These are phyloP conservation scores for Scleromitrula shiraiana DNA, from an alignment of 2,329 filamentous ascomycete genomes.

Conservation along the genomic window DNA sequence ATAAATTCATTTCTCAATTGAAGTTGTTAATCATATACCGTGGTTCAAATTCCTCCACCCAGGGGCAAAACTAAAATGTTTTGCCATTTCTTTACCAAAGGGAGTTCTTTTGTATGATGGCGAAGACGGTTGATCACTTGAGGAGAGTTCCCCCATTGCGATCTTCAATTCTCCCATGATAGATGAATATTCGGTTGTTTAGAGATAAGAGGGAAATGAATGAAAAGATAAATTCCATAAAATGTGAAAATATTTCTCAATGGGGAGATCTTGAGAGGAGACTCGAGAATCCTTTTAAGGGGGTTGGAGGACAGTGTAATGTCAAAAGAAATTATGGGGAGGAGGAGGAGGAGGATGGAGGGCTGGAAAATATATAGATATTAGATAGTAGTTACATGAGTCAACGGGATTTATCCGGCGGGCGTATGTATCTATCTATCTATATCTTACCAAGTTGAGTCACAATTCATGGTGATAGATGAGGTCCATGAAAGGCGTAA, in stretches of 20 bases:
- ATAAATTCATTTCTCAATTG: not conserved
- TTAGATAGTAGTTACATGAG: too few relatives aligned
- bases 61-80: conserved; percentile 29
- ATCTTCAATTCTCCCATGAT: conserved; percentile 4
- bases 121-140: conserved; percentile 8
- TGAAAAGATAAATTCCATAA: not conserved
- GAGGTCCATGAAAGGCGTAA: too few relatives aligned
- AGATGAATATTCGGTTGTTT: not conserved
- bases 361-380: too few relatives aligned
- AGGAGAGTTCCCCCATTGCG: conserved; percentile 18
- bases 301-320: too few relatives aligned
- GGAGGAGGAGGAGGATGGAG: too few relatives aligned
- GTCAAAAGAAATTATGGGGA: too few relatives aligned
- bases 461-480: too few relatives aligned
- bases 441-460: too few relatives aligned
- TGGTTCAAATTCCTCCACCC: conserved; percentile 31
- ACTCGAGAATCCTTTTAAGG: too few relatives aligned
- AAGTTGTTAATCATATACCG: conserved; percentile 20
- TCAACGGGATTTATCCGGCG: too few relatives aligned
- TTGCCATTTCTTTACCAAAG: conserved; percentile 30
- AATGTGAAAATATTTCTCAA: not conserved
- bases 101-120: conserved; percentile 20
- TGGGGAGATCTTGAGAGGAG: not conserved
- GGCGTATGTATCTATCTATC: too few relatives aligned
- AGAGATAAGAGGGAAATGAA: not conserved